Evolutionary conservation across 768 basidiomycete genomes (phyloP), one percentile per base, ranked within the genome.

Genomic region (Termitomyces sp.): DNA sequence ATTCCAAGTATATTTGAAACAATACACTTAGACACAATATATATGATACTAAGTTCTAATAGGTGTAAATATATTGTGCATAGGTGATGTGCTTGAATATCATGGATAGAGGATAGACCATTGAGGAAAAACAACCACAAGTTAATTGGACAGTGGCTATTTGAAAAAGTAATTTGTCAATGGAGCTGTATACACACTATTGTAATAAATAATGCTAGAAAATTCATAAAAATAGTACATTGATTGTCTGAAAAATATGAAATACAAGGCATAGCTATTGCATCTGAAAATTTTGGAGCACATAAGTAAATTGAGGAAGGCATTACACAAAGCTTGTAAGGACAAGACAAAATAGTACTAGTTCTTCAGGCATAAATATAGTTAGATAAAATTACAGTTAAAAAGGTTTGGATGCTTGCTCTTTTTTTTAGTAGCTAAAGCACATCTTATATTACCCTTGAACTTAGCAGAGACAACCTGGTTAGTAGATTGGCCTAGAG

Each of bases 191-290:
- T 75, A 1, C 31, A 70, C 69, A 0, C 73, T 75, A 53, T 53
- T 39, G 11, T 53, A 3, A 53, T 22, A n/a, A 13, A 53, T 27
- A 53, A 53, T 27, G 36, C 36, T 0, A 20, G 39, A 34, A 36
- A 53, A 15, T 53, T 53, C 7, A 8, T 20, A 27, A 53, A 39
- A 8, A 36, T 53, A 3, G 20, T 39, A 7, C 51, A 65, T 2
- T 60, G 45, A 42, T 57, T 71, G 0, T 52, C 58, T 5, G 55
- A 62, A 13, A 60, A 62, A 11, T 73, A 73, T 18, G 56, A 72
- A 2, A 77, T 81, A 18, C 53, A 60, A 0, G 75, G 78, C 41
- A 79, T 81, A 15, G 58, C 66, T 0, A 78, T 81, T 3, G 76
- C 72, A 0, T 64, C 71, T 0, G 81, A 36, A 5, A 36, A 36